These are phyloP conservation scores for Hydrangea macrophylla DNA, from an alignment of 148 eudicot genomes.

Conservation along the genomic window DNA sequence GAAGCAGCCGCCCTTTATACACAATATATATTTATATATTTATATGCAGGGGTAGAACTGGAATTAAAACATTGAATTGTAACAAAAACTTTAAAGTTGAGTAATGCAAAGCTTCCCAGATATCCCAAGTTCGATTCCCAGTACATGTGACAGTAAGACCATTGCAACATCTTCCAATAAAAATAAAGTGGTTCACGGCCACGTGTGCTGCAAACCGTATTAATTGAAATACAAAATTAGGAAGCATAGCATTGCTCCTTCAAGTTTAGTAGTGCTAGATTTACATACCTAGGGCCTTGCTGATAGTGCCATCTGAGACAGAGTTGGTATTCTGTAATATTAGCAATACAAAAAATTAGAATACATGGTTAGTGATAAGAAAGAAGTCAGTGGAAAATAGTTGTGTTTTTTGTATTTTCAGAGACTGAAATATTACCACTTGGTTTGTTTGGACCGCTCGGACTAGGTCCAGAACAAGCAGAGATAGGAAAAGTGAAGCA, in stretches of 20 bases:
- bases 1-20: too few species aligned
- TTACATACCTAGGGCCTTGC: slow-evolving; percentile 13
- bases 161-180: background rate
- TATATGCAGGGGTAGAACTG: too few species aligned
- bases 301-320: background rate
- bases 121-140: too few species aligned
- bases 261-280: background rate
- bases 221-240: too few species aligned
- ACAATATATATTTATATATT: too few species aligned
- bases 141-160: too few species aligned
- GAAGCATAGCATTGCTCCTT: too few species aligned
- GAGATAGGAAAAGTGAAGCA: slow-evolving; percentile 25
- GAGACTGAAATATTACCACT: slow-evolving; percentile 20
- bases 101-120: too few species aligned
- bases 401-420: too few species aligned
- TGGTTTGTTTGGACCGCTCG: slow-evolving; percentile 19
- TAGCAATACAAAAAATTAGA: background rate
- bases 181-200: background rate
- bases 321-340: slow-evolving; percentile 22
- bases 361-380: background rate
- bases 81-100: too few species aligned
- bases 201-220: too few species aligned
- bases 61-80: too few species aligned
- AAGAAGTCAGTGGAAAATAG: background rate
- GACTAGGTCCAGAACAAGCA: slow-evolving; percentile 25